A percentile compares a stretch with the other conserved stretches of the same genome.
Conservation (phyloP, 768 basidiomycete genomes). For the Auricularia heimuer region DNA sequence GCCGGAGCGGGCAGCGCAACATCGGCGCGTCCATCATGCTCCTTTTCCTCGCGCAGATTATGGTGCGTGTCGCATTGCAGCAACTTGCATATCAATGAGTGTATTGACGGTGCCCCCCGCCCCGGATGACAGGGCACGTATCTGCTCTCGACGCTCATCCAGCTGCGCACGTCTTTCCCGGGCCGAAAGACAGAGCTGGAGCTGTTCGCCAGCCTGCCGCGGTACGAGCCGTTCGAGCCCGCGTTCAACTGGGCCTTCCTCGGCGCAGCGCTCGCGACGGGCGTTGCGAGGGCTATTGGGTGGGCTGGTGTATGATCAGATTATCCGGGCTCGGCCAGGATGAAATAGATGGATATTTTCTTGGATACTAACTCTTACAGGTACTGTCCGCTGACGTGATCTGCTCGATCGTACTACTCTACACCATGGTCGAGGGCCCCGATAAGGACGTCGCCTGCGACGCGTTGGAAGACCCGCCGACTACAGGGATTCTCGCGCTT, state of each 20-base stretch:
- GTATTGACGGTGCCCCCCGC: too few relatives aligned
- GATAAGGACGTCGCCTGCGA: too few relatives aligned
- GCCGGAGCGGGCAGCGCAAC: constrained; percentile 26
- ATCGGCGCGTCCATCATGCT: constrained; percentile 69
- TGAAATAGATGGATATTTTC: too few relatives aligned
- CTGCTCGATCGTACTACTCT: too few relatives aligned
- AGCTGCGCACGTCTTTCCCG: constrained; percentile 74
- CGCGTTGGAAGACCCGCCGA: too few relatives aligned
- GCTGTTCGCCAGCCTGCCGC: constrained; percentile 63
- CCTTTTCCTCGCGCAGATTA: constrained; percentile 68
- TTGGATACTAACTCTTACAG: too few relatives aligned
- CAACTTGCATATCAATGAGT: too few relatives aligned
- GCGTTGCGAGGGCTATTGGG: constrained; percentile 23
- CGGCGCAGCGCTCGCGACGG: constrained; percentile 40
- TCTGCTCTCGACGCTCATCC: constrained; percentile 71
- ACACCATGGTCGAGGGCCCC: too few relatives aligned
- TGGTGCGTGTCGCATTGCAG: constrained; percentile 38
- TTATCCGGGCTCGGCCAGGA: neutral
- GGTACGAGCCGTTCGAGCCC: constrained; percentile 61
- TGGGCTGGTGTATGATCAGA: neutral
- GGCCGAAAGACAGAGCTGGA: constrained; percentile 45
- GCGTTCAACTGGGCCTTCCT: constrained; percentile 71
- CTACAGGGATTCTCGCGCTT: too few relatives aligned
- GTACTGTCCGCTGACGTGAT: too few relatives aligned
- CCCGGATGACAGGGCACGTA: constrained; percentile 54